These are phyloP conservation scores for Phytomonas francai DNA, from an alignment of 208 protist species.

Conservation along the genomic window DNA sequence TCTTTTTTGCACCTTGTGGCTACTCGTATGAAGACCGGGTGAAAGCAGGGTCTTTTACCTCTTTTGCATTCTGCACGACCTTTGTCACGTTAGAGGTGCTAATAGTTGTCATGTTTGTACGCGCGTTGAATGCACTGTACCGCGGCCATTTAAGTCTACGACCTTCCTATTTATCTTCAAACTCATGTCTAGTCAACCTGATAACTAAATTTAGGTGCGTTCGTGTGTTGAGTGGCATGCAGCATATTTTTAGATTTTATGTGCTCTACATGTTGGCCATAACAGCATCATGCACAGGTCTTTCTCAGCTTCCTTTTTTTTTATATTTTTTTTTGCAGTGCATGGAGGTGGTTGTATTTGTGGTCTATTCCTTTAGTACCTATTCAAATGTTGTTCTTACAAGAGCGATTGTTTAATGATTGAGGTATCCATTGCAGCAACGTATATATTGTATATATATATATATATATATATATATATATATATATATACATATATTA, in stretches of 20 bases:
- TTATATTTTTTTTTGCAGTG: background rate
- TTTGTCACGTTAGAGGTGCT: background rate
- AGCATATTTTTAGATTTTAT: background rate
- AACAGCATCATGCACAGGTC: background rate
- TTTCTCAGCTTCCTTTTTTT: background rate
- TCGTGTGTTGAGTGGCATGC: background rate
- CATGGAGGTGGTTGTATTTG: background rate
- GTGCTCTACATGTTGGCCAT: background rate
- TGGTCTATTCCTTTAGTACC: background rate
- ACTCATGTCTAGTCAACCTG: background rate
- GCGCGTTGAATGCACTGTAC: background rate
- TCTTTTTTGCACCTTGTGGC: background rate
- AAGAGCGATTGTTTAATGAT: background rate
- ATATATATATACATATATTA: constrained; percentile 5
- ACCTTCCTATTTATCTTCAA: background rate
- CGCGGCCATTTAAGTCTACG: background rate
- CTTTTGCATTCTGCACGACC: background rate
- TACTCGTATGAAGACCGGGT: background rate
- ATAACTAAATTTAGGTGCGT: background rate
- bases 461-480: background rate
- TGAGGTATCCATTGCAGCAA: background rate
- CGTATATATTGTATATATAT: too few relatives aligned
- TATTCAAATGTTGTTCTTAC: background rate
- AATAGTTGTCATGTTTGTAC: background rate
- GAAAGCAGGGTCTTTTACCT: background rate